Conservation (phyloP, 2,329 filamentous ascomycete species). For the Graphilbum fragrans region DNA sequence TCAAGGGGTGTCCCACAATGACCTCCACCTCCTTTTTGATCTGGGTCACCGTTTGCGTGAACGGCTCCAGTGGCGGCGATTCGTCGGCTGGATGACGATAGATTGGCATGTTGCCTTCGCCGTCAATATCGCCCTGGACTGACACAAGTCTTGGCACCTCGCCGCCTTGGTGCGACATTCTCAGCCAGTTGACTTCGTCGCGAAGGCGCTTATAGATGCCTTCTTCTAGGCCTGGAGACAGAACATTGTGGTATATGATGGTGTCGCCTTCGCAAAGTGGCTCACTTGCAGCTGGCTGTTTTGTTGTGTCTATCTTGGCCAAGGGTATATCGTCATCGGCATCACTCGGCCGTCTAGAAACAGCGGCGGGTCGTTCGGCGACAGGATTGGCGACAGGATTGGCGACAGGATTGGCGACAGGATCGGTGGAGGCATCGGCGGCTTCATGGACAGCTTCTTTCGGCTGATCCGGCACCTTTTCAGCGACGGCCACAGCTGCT, state of each 20-base stretch:
- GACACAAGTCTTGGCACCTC: slow-evolving; percentile 86
- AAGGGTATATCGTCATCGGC: too few species aligned
- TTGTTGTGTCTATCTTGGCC: not conserved
- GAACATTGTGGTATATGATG: slow-evolving; percentile 55
- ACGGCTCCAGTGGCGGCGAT: slow-evolving; percentile 63
- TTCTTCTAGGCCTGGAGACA: slow-evolving; percentile 43
- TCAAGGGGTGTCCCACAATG: slow-evolving; percentile 65
- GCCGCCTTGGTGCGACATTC: slow-evolving; percentile 85
- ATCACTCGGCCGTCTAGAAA: too few species aligned
- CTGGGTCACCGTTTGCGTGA: slow-evolving; percentile 58
- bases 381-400: too few species aligned
- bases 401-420: too few species aligned
- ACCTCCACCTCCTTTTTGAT: slow-evolving; percentile 60
- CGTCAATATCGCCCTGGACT: slow-evolving; percentile 61
- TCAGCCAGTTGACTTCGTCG: slow-evolving; percentile 73
- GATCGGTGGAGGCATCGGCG: too few species aligned
- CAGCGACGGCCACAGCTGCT: too few species aligned
- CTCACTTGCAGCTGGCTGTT: slow-evolving; percentile 22
- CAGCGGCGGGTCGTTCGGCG: too few species aligned
- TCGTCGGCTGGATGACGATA: slow-evolving; percentile 92
- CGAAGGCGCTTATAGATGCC: slow-evolving; percentile 58
- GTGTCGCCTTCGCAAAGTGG: slow-evolving; percentile 73
- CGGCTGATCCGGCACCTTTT: too few species aligned
- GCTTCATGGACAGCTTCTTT: too few species aligned
- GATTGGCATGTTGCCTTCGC: slow-evolving; percentile 70